Evolutionary conservation across 768 basidiomycete species (phyloP).

Genomic region (Pleurotus djamor): DNA sequence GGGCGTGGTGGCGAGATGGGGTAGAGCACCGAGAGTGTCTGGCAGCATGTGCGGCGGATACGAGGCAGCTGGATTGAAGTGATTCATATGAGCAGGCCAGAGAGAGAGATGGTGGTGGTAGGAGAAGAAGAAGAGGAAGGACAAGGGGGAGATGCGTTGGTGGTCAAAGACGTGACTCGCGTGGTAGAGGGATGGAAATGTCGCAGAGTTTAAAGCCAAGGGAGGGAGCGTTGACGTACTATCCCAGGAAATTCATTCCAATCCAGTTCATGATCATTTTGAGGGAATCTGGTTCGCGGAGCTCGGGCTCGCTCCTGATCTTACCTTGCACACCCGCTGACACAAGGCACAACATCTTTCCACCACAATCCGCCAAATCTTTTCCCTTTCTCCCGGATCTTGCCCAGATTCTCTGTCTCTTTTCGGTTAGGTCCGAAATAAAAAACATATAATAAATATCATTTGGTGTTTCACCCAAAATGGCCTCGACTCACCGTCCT

Average conservation of each 20-base stretch:
- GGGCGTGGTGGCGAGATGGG: slow-evolving; percentile 12
- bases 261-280: slow-evolving; percentile 36
- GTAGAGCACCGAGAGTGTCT: slow-evolving; percentile 22
- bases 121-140: not conserved
- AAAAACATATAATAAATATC: slow-evolving; percentile 6
- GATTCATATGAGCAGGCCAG: slow-evolving; percentile 30
- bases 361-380: slow-evolving; percentile 35
- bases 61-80: slow-evolving; percentile 17
- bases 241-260: slow-evolving; percentile 37
- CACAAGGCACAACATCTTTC: slow-evolving; percentile 39
- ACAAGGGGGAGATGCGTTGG: slow-evolving; percentile 19
- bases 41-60: slow-evolving; percentile 20
- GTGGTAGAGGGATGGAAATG: slow-evolving; percentile 10
- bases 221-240: slow-evolving; percentile 38
- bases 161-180: too few relatives aligned
- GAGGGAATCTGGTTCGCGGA: slow-evolving; percentile 41
- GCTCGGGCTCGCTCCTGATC: slow-evolving; percentile 14
- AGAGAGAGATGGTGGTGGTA: not conserved
- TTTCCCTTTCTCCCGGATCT: slow-evolving; percentile 21
- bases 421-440: slow-evolving; percentile 49
- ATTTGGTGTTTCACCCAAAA: slow-evolving; percentile 7
- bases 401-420: slow-evolving; percentile 12
- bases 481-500: slow-evolving; percentile 1
- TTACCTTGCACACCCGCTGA: slow-evolving; percentile 34
- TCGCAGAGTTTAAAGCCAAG: slow-evolving; percentile 22